A percentile compares a stretch with the other conserved stretches of the same genome.
Evolutionary conservation across 2,329 filamentous ascomycete genomes (phyloP).

Genomic region (Colletotrichum eremochloae): DNA sequence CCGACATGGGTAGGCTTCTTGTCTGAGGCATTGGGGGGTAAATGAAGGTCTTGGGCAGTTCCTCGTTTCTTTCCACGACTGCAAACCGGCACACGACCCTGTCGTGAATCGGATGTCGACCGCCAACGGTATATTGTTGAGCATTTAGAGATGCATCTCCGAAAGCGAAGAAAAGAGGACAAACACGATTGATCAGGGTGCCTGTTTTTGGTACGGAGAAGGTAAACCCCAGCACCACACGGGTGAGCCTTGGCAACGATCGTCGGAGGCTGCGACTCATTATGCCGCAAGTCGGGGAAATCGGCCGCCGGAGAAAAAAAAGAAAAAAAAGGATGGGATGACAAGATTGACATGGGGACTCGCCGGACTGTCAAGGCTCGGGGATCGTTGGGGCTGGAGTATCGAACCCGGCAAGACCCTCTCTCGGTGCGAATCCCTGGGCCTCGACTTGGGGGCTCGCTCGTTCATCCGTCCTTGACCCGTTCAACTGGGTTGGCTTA

Average conservation of each 20-base stretch:
- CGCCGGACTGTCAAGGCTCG: constrained; percentile 14
- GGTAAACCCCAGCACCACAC: neutral
- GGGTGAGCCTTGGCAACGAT: constrained; percentile 25
- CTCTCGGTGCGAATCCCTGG: neutral
- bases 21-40: neutral
- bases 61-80: neutral
- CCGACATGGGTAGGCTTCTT: constrained; percentile 8
- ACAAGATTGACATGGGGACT: constrained; percentile 34
- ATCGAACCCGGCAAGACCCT: neutral
- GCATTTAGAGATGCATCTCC: neutral
- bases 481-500: neutral
- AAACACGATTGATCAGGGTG: neutral
- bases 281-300: constrained; percentile 40
- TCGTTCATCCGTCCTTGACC: neutral
- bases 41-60: neutral
- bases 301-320: constrained; percentile 29
- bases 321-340: constrained; percentile 33
- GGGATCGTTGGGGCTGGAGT: constrained; percentile 21
- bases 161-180: neutral
- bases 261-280: constrained; percentile 38
- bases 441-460: neutral
- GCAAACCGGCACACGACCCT: neutral
- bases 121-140: neutral
- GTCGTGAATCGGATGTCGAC: neutral
- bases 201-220: neutral